Evolutionary conservation across 306 rosid genomes (phyloP).

Genomic region (cucumber (Cucumis sativus)): DNA sequence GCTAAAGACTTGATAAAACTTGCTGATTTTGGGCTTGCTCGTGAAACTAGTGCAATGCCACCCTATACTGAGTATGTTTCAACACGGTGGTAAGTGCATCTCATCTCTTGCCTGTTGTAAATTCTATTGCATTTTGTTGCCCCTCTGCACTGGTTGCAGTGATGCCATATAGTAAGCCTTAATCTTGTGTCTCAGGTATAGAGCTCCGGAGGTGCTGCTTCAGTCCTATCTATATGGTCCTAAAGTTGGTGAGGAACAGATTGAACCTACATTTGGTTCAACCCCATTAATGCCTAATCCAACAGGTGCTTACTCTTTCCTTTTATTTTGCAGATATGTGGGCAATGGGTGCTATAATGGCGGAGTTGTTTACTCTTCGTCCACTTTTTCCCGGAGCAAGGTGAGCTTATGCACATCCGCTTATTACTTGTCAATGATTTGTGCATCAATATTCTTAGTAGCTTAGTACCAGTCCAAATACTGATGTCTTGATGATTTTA

Average conservation of each 20-base stretch:
- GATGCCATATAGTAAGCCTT: not conserved
- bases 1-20: slow-evolving; percentile 67
- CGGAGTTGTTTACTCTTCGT: slow-evolving; percentile 81
- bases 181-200: slow-evolving; percentile 53
- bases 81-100: slow-evolving; percentile 64
- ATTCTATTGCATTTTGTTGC: not conserved
- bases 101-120: not conserved
- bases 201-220: slow-evolving; percentile 98
- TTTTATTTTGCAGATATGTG: slow-evolving; percentile 55
- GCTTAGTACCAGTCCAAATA: not conserved
- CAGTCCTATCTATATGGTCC: slow-evolving; percentile 71
- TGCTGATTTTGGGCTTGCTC: slow-evolving; percentile 97
- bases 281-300: not conserved
- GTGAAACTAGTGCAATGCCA: slow-evolving; percentile 76
- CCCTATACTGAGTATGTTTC: slow-evolving; percentile 95
- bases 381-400: slow-evolving; percentile 91
- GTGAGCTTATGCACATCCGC: slow-evolving; percentile 17
- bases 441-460: not conserved
- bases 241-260: slow-evolving; percentile 73
- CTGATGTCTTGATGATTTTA: not conserved
- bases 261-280: not conserved
- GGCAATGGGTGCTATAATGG: slow-evolving; percentile 99
- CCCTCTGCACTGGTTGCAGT: not conserved
- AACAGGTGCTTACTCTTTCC: not conserved
- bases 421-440: not conserved